Evolutionary conservation across 441 rosid genomes (phyloP), one percentile per base, ranked within the genome.

Genomic region (Monsonia emarginata): DNA sequence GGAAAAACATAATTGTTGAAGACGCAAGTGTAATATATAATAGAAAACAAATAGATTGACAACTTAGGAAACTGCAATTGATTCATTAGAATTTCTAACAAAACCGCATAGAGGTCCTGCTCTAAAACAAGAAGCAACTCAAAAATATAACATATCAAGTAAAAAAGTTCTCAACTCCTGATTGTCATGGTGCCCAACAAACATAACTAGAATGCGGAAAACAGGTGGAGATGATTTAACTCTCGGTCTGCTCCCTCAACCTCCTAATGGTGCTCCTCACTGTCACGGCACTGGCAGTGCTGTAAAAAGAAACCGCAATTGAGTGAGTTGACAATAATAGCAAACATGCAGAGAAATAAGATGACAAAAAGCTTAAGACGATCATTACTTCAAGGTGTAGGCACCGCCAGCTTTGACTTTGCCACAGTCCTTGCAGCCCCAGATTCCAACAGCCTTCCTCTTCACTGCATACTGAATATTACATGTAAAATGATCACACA

Each of bases 371-470:
- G 19, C 0, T 0, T 6, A 21, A 19, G 26, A 26, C 21, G 27
- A 7, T 3, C 0, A 10, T 79, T 81, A 91, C 95, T 92, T 90
- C 89, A 92, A 75, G 30, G 96, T 92, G 83, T 89, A 91, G 32
- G 98, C 98, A 60, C 98, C 98, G 50, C 96, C 96, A 0, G 98
- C 96, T 74, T 87, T 92, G 46, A 92, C 90, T 76, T 90, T 90
- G 64, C 98, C 94, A 27, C 96, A 93, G 54, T 87, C 97, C 65
- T 88, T 93, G 86, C 97, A 90, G 9, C 91, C 91, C 98, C 97
- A 93, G 4, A 90, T 85, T 2, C 97, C 97, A 3, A 90, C 97
- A 30, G 88, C 96, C 79, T 88, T 88, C 69, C 98, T 83, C 82
- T 92, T 92, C 66, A 89, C 98, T 0, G 95, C 96, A 59, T 75